Percentiles rank a stretch among this genome's conserved stretches.
These are phyloP conservation scores for Sesbania bispinosa DNA, from an alignment of 306 rosid genomes.

Conservation along the genomic window DNA sequence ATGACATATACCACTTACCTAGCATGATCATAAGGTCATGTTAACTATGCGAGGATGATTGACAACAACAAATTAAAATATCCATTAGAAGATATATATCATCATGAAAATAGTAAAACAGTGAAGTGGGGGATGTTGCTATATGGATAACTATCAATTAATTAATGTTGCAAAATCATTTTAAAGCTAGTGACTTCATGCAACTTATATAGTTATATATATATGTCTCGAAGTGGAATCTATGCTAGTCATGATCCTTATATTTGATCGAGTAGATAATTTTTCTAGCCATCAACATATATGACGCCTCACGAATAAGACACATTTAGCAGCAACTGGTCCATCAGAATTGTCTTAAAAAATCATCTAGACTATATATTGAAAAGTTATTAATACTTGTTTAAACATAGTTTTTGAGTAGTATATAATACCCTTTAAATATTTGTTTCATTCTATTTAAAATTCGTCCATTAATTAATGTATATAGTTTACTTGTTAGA, in stretches of 20 bases:
- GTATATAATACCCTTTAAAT: too few species aligned
- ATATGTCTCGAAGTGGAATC: background rate
- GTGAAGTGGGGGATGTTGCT: background rate
- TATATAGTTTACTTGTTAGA: too few species aligned
- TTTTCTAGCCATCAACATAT: background rate
- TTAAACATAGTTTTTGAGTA: too few species aligned
- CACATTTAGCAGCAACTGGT: background rate
- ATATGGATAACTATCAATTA: background rate
- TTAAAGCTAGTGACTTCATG: background rate
- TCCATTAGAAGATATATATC: background rate
- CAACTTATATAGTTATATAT: background rate
- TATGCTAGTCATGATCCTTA: background rate
- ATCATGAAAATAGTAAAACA: background rate
- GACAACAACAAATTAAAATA: background rate
- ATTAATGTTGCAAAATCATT: constrained; percentile 10
- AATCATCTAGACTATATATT: background rate
- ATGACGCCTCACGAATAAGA: too few species aligned
- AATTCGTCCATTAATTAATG: too few species aligned
- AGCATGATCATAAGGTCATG: background rate
- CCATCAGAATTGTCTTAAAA: background rate
- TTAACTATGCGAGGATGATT: background rate
- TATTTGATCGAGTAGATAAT: background rate
- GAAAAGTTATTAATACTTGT: too few species aligned
- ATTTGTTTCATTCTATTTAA: too few species aligned
- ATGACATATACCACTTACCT: background rate